Evolutionary conservation across 2,329 filamentous ascomycete species (phyloP).

Genomic region (Coleophoma cylindrospora): DNA sequence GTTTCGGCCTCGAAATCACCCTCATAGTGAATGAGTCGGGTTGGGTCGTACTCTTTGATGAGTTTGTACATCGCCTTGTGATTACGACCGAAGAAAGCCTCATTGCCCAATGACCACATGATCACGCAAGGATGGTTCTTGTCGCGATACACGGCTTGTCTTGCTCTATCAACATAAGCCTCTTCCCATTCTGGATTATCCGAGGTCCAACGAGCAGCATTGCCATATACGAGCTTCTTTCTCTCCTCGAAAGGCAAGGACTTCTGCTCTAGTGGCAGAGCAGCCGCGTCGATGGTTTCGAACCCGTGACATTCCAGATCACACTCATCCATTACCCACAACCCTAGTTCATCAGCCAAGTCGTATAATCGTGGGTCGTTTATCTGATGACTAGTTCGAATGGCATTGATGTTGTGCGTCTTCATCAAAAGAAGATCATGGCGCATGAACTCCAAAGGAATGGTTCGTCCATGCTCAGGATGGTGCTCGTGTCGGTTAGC

Average conservation of each 20-base stretch:
- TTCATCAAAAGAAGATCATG: constrained; percentile 49
- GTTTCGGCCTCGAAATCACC: constrained; percentile 44
- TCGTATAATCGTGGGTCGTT: constrained; percentile 57
- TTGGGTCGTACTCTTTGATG: constrained; percentile 43
- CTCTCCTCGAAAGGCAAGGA: constrained; percentile 34
- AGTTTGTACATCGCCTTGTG: constrained; percentile 50
- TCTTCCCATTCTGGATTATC: constrained; percentile 43
- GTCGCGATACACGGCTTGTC: constrained; percentile 47
- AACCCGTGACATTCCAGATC: constrained; percentile 52
- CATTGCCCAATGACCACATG: constrained; percentile 55
- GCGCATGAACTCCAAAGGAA: constrained; percentile 45
- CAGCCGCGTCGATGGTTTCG: constrained; percentile 27
- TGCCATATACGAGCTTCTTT: constrained; percentile 39
- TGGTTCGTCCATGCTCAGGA: constrained; percentile 41
- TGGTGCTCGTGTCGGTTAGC: constrained; percentile 54
- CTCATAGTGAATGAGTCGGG: constrained; percentile 52
- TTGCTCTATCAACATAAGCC: constrained; percentile 51
- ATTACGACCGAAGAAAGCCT: constrained; percentile 52
- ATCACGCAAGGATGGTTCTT: constrained; percentile 52
- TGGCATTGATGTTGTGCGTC: constrained; percentile 59
- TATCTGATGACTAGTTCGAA: constrained; percentile 64
- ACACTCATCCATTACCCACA: constrained; percentile 57
- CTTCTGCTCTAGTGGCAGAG: constrained; percentile 17
- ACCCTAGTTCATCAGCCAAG: constrained; percentile 56
- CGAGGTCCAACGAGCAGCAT: constrained; percentile 46